Base-by-base conservation (phyloP, 768 basidiomycete species). In the Mrakia gelida region DNA sequence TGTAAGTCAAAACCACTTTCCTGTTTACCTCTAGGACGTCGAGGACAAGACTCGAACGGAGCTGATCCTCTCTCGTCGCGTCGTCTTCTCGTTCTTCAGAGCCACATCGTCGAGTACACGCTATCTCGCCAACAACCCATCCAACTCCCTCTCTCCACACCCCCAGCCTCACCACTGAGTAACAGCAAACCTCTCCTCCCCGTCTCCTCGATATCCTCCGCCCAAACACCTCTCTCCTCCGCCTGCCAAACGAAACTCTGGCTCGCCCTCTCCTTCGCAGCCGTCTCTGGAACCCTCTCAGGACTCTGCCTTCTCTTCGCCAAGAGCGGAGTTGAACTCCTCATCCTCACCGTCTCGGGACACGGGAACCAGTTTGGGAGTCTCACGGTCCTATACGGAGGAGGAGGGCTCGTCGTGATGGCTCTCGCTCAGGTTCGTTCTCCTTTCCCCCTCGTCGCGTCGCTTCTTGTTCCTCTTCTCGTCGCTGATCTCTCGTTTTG, bases 291-390 rank as follows among this genome's bases (percentile, higher is more conserved):
- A 0, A 94, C 92, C 30, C 86, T 96, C 38, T 92, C 91, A 5
- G 95, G 95, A 32, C 92, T 98, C 90, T 96, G 93, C 82, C 86
- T 98, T 34, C 87, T 98, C 23, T 92, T 96, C 80, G 95, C 95
- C 23, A 98, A 98, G 86, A 93, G 93, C 79, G 94, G 93, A 3
- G 92, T 95, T 16, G 94, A 96, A 84, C 86, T 98, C 13, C 86
- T 96, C 11, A 85, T 98, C 77, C 85, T 95, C 49, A 94, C 93
- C 0, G 80, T 94, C 34, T 84, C 87, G 7, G 83, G 82, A 10
- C 80, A 81, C 62, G 82, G 81, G 18, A 71, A 75, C 23, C 78
- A 79, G 61, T 79, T 79, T 54, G 65, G 62, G 23, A 54, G 28
- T 6, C 49, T 59, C 21, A 75, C 65, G 15, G 71, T 75, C 21